A percentile compares a stretch with the other conserved stretches of the same genome.
phyloP scores from a whole-genome alignment of 2,329 filamentous ascomycete species.

The Tolypocladium sp. region DNA sequence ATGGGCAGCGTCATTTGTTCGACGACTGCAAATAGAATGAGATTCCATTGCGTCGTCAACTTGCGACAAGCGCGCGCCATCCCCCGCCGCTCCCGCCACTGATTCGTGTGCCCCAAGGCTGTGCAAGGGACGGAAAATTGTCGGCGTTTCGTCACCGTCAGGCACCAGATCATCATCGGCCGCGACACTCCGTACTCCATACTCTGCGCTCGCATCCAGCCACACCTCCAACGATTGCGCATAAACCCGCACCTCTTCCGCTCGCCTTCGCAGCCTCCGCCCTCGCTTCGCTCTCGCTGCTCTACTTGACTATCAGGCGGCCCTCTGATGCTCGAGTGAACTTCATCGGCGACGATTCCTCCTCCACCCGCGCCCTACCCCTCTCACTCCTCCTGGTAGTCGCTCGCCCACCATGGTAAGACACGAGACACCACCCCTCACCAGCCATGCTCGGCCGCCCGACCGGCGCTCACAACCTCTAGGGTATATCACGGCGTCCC shows the following conservation, averaged over 20 bases:
- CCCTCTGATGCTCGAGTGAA: conserved; percentile 16
- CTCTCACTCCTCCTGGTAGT: no score
- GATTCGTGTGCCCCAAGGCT: conserved; percentile 16
- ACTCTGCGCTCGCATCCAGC: conserved; percentile 5
- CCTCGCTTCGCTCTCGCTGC: neutral
- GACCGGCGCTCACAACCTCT: neutral
- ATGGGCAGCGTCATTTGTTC: neutral
- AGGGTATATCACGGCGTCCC: conserved; percentile 31
- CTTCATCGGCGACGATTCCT: conserved; percentile 4
- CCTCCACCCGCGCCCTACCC: neutral
- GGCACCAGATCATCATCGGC: conserved; percentile 14
- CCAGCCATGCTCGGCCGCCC: neutral
- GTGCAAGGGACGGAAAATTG: conserved; percentile 22
- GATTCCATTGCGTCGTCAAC: neutral
- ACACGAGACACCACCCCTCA: conserved; percentile 2
- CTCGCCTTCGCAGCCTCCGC: neutral
- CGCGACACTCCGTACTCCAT: conserved; percentile 1
- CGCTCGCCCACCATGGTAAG: conserved; percentile 22
- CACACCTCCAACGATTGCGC: neutral
- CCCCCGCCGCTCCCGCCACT: conserved; percentile 13
- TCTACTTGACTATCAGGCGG: conserved; percentile 2
- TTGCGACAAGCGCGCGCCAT: neutral
- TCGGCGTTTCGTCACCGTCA: conserved; percentile 24
- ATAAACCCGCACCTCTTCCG: neutral
- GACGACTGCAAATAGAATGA: neutral